Evolutionary conservation across 306 rosid species (phyloP).

Genomic region (Rubus idaeus): DNA sequence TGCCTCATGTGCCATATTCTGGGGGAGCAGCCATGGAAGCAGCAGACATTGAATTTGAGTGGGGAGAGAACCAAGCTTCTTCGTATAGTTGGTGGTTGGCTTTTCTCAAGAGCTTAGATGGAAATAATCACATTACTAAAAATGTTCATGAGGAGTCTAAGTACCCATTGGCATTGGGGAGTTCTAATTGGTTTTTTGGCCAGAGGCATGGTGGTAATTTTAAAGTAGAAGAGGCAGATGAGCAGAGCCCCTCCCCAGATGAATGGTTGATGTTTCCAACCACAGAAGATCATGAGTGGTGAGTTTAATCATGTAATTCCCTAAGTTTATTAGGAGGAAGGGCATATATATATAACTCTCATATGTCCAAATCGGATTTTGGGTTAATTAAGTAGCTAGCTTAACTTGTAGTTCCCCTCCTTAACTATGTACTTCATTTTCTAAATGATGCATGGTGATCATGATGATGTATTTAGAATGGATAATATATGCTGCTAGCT

Average conservation of each 20-base stretch:
- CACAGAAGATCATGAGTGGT: conserved; percentile 23
- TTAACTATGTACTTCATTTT: conserved; percentile 1
- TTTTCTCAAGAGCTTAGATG: conserved; percentile 46
- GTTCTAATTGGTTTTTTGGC: conserved; percentile 17
- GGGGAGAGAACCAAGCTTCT: conserved; percentile 46
- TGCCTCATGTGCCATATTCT: conserved; percentile 17
- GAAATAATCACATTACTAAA: neutral
- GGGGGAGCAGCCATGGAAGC: conserved; percentile 26
- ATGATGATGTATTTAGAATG: neutral
- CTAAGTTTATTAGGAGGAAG: neutral
- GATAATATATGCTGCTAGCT: neutral
- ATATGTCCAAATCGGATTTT: neutral
- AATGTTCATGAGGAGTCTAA: conserved; percentile 20
- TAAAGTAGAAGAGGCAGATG: conserved; percentile 10
- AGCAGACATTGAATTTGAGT: conserved; percentile 23
- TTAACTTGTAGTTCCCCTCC: neutral
- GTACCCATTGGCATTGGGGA: conserved; percentile 23
- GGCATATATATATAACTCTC: neutral
- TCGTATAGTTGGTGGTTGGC: conserved; percentile 51
- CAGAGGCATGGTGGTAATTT: conserved; percentile 1
- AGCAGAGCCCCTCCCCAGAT: conserved; percentile 35
- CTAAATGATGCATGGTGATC: neutral
- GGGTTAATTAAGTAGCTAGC: neutral
- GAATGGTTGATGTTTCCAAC: conserved; percentile 52
- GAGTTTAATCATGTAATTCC: conserved; percentile 12